These are phyloP conservation scores for Athelia psychrophila DNA, from an alignment of 1,284 basidiomycete species.

Conservation along the genomic window DNA sequence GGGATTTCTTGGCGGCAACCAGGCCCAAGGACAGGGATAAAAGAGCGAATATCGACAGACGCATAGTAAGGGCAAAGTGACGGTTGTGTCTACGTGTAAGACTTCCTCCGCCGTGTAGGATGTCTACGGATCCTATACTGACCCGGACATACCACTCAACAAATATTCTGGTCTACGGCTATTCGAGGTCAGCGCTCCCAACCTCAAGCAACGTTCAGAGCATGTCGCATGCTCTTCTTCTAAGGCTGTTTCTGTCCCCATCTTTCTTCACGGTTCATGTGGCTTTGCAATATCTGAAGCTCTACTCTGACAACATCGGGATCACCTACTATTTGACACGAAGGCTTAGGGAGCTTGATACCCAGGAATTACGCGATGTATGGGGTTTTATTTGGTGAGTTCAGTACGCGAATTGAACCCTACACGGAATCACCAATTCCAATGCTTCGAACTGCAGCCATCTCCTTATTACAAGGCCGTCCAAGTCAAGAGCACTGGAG, in stretches of 20 bases:
- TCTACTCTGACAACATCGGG: conserved; percentile 91
- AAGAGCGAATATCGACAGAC: conserved; percentile 42
- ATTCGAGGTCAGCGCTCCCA: conserved; percentile 2
- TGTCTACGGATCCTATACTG: too few species aligned
- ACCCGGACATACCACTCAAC: too few species aligned
- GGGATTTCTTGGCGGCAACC: conserved; percentile 35
- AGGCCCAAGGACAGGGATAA: conserved; percentile 42
- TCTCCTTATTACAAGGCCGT: conserved; percentile 87
- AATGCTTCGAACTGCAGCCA: conserved; percentile 53
- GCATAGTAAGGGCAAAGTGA: conserved; percentile 29
- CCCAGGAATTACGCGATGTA: conserved; percentile 85
- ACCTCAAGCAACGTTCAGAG: not conserved
- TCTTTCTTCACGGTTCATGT: conserved; percentile 91
- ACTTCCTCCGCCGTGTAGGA: too few species aligned
- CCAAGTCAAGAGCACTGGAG: conserved; percentile 87
- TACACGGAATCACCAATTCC: conserved; percentile 13
- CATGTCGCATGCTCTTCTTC: conserved; percentile 77
- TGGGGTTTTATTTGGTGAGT: conserved; percentile 95
- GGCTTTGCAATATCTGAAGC: conserved; percentile 84
- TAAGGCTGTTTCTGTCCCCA: conserved; percentile 87
- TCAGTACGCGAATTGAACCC: not conserved
- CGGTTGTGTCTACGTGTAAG: conserved; percentile 24
- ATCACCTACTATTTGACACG: conserved; percentile 94
- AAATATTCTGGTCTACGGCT: not conserved
- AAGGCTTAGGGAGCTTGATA: conserved; percentile 75